Evolutionary conservation across 148 eudicot genomes (phyloP).

Genomic region (Rhododendron molle): DNA sequence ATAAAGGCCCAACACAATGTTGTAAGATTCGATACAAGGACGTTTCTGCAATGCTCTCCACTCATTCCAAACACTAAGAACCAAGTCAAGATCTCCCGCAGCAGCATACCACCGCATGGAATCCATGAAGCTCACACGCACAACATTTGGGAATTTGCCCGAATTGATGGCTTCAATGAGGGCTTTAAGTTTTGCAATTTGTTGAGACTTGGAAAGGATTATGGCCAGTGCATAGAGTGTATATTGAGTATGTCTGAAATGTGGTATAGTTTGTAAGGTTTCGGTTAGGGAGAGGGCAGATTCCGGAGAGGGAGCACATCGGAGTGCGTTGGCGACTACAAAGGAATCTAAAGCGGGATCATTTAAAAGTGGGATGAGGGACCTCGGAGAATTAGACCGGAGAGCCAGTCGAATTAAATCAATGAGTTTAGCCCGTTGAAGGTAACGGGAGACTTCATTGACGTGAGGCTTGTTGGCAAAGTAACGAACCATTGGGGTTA

Average conservation of each 20-base stretch:
- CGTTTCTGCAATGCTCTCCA: slow-evolving; percentile 41
- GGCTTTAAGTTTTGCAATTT: slow-evolving; percentile 47
- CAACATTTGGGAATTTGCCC: slow-evolving; percentile 59
- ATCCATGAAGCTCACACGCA: slow-evolving; percentile 57
- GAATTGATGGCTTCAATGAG: slow-evolving; percentile 62
- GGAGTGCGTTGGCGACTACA: slow-evolving; percentile 70
- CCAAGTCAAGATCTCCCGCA: slow-evolving; percentile 61
- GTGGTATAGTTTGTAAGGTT: slow-evolving; percentile 46
- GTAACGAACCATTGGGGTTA: slow-evolving; percentile 32
- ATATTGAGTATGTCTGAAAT: slow-evolving; percentile 63
- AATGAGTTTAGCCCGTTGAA: slow-evolving; percentile 74
- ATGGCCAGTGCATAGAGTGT: slow-evolving; percentile 71
- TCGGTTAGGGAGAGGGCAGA: slow-evolving; percentile 71
- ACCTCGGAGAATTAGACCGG: slow-evolving; percentile 39
- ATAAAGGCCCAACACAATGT: slow-evolving; percentile 64
- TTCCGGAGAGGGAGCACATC: slow-evolving; percentile 81
- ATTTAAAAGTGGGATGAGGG: slow-evolving; percentile 42
- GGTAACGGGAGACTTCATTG: slow-evolving; percentile 58
- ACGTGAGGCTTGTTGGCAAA: slow-evolving; percentile 29
- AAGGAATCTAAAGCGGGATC: slow-evolving; percentile 69
- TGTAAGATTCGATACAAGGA: slow-evolving; percentile 63
- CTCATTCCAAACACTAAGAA: slow-evolving; percentile 61
- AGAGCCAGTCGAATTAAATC: slow-evolving; percentile 66
- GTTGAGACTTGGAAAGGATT: slow-evolving; percentile 64
- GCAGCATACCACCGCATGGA: slow-evolving; percentile 62